phyloP scores from a whole-genome alignment of 2,329 filamentous ascomycete species.

The Claviceps digitariae region DNA sequence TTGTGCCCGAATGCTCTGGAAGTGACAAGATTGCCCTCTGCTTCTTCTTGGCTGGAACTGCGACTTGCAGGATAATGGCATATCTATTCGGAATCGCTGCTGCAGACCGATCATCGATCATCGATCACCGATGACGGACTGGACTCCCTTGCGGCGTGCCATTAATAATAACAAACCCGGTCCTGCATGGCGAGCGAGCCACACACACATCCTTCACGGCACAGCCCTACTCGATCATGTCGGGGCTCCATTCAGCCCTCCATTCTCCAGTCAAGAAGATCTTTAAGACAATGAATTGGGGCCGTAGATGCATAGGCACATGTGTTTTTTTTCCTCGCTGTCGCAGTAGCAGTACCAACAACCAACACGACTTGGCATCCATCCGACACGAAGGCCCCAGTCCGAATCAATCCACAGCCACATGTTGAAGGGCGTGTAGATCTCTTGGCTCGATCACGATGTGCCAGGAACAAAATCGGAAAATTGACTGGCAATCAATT shows the following conservation, averaged over 20 bases:
- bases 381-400: neutral
- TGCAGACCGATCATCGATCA: neutral
- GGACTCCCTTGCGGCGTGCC: neutral
- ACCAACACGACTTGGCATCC: neutral
- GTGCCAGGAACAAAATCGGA: slow-evolving; percentile 4
- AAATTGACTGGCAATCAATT: slow-evolving; percentile 5
- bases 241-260: too few relatives aligned
- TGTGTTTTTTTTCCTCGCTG: neutral
- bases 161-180: neutral
- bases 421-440: neutral
- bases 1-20: neutral
- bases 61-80: neutral
- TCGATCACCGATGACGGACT: neutral
- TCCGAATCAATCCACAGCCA: neutral
- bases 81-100: neutral
- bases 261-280: neutral
- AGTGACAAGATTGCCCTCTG: neutral
- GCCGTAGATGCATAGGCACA: neutral
- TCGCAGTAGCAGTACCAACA: neutral
- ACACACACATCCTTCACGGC: neutral
- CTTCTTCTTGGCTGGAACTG: neutral
- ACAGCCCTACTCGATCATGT: neutral
- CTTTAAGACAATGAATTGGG: neutral
- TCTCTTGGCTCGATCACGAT: slow-evolving; percentile 5
- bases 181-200: neutral